phyloP scores from a whole-genome alignment of 2,329 filamentous ascomycete genomes.

The Mariannaea elegans region DNA sequence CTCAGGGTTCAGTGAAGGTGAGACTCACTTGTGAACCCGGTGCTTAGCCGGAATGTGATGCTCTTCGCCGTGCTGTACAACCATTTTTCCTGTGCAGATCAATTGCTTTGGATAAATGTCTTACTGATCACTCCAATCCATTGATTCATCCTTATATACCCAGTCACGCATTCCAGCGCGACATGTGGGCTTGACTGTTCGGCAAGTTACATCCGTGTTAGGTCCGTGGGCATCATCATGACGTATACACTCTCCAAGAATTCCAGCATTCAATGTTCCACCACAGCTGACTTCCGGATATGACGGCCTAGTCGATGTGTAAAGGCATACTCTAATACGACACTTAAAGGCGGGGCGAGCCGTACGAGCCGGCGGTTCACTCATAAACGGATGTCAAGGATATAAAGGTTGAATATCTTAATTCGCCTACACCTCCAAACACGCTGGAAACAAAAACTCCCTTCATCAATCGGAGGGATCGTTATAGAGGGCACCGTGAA shows the following conservation, averaged over 20 bases:
- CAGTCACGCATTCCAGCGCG: not conserved
- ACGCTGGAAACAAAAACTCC: slow-evolving; percentile 26
- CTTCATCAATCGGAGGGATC: slow-evolving; percentile 23
- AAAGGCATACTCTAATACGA: not conserved
- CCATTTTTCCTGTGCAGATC: slow-evolving; percentile 48
- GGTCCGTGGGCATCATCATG: not conserved
- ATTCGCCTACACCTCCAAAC: slow-evolving; percentile 34
- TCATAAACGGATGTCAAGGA: too few relatives aligned
- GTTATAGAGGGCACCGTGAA: slow-evolving; percentile 4
- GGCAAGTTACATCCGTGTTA: not conserved
- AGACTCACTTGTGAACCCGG: slow-evolving; percentile 54
- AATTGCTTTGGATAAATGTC: not conserved
- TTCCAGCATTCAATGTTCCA: not conserved
- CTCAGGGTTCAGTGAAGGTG: not conserved
- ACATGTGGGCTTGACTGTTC: not conserved
- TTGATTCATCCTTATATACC: not conserved
- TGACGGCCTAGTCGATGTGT: not conserved
- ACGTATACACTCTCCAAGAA: not conserved
- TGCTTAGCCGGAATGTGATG: slow-evolving; percentile 60
- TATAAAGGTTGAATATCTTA: slow-evolving; percentile 23
- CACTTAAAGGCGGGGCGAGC: not conserved
- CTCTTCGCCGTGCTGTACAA: slow-evolving; percentile 59
- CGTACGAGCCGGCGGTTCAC: not conserved
- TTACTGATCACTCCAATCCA: too few relatives aligned
- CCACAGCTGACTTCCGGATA: not conserved